Evolutionary conservation across 2,329 filamentous ascomycete genomes (phyloP).

Genomic region (Cyphellophora europaea): DNA sequence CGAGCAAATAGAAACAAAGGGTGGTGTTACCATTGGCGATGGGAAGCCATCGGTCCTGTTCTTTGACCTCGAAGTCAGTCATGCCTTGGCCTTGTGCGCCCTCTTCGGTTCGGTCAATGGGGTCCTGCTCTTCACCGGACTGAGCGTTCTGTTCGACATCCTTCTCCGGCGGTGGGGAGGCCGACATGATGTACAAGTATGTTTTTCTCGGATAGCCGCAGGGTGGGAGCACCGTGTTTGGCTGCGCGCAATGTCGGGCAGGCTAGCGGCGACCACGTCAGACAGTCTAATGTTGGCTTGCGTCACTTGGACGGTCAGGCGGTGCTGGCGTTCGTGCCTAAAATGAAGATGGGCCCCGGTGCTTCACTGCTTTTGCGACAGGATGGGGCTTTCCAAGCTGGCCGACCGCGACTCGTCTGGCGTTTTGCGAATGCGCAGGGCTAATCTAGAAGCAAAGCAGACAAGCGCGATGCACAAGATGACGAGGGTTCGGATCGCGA

Average conservation of each 20-base stretch:
- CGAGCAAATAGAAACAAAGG: constrained; percentile 11
- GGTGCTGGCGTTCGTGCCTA: constrained; percentile 14
- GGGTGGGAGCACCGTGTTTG: constrained; percentile 27
- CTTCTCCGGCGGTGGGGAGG: constrained; percentile 78
- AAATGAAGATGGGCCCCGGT: constrained; percentile 6
- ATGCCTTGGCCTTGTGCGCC: constrained; percentile 67
- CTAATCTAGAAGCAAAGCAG: neutral
- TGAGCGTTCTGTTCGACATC: constrained; percentile 87
- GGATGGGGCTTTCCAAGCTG: too few relatives aligned
- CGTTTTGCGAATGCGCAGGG: too few relatives aligned
- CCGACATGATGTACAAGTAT: constrained; percentile 77
- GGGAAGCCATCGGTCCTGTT: constrained; percentile 98
- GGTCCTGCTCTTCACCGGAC: constrained; percentile 83
- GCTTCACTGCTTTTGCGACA: neutral
- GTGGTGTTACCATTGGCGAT: constrained; percentile 95
- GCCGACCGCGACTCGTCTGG: too few relatives aligned
- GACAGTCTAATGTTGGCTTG: constrained; percentile 18
- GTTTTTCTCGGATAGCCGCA: constrained; percentile 25
- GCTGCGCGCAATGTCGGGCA: constrained; percentile 22
- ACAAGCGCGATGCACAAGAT: neutral
- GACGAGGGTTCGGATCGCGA: neutral
- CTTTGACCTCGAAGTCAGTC: constrained; percentile 97
- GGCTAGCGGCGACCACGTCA: constrained; percentile 38
- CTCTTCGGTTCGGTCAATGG: constrained; percentile 64
- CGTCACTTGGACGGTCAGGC: constrained; percentile 17